Evolutionary conservation across 2,329 filamentous ascomycete genomes (phyloP), one percentile per base, ranked within the genome.

Genomic region (Cladosporium sp.): DNA sequence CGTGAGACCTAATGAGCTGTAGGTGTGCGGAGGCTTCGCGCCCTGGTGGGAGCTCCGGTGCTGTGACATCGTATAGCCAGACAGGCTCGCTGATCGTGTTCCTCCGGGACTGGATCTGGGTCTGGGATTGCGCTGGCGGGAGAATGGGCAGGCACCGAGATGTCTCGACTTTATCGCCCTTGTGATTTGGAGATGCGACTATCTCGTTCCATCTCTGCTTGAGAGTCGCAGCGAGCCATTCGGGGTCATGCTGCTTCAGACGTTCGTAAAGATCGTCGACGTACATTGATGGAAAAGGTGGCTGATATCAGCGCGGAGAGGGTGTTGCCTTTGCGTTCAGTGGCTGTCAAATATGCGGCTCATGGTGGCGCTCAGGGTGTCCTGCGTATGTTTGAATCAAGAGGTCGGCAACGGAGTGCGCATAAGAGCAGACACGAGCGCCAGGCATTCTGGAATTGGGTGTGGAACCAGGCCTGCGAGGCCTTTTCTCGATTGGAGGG

Each of bases 171-270:
- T 10, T 18, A 12, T 66, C 47, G 15, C 57, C 4, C 6, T 12
- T 26, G 4, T 60, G 28, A 3, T 30, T 34, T 18, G 32, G 14
- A 21, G 30, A 47, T 18, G 44, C 26, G 24, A 14, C 26, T 36
- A 54, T 64, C 3, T 57, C 36, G 14, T 49, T 24, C 65, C 36
- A 38, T 14, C 61, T 32, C 49, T 59, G 44, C 11, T 28, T 57
- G 34, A 69, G 61, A 6, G 67, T 69, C 18, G 47, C 24, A 26
- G 54, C 51, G 8, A 70, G 67, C 67, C 68, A 69, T 52, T 66
- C 57, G 6, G 32, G 34, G n/a, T 70, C 68, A 2, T 65, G 52
- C 32, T 65, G 49, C 51, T 69, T 66, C 21, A 70, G 47, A 2
- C 51, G 52, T 32, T 65, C 54, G 44, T 59, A 59, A 12, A 65